Base-by-base conservation (phyloP, 805 yeast species). In the Candida orba region DNA sequence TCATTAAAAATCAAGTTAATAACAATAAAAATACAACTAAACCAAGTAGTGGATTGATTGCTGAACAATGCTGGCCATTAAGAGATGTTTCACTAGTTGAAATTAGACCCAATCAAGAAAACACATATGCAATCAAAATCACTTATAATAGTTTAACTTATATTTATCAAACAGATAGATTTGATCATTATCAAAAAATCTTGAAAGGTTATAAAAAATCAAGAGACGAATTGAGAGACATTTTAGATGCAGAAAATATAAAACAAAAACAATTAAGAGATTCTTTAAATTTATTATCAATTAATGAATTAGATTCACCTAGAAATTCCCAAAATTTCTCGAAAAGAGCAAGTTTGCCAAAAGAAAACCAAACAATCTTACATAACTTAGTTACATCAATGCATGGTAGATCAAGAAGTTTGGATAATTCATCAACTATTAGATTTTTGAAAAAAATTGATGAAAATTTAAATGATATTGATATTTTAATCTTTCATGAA, bases 31-130 rank as follows among this genome's bases (percentile, higher is more conserved):
- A 20, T 20, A 20, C 22, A 20, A 54, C 57, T 48, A 68, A 53
- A 35, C 37, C 70, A 13, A 32, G 22, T 14, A 14, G 34, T 14
- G 46, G 41, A 36, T 69, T 81, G 23, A 76, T 79, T 33, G 91
- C 95, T 1, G 79, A 79, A 30, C 83, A 84, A 52, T 84, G 91
- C 62, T 81, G 90, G 83, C 84, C 90, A 4, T 63, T 89, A 29
- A 67, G 76, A 36, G 86, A 81, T 34, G 76, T 83, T 9, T 66
- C 67, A 10, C 29, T 56, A 2, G 44, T 48, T 7, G 59, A 58
- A 49, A 50, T 45, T 10, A 41, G 44, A 8, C 46, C 51, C 20
- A 46, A 44, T 29, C 48, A 41, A 18, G 43, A 44, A 14, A 25
- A 37, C 4, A 45, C 62, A 34, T 71, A 71, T 47, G 64, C 68